Evolutionary conservation across 371 early-diverging fungal species (phyloP), one percentile per base, ranked within the genome.

Genomic region (Mucor ambiguus): DNA sequence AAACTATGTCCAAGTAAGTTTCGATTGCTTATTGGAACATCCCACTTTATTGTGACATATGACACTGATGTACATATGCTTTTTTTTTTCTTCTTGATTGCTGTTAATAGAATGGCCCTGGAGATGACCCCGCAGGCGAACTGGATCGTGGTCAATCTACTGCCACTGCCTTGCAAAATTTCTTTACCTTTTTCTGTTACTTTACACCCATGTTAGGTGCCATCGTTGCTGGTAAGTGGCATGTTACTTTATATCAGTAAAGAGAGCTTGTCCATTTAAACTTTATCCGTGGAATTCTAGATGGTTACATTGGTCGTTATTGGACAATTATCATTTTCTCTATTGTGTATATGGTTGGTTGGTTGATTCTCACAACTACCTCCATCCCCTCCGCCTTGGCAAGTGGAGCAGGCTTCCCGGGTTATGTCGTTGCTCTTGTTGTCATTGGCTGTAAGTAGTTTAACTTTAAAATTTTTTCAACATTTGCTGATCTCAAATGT

Each of bases 191-290:
- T 74, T 82, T 90, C 67, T 88, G 89, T 52, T 95, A 92, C 70
- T 76, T 90, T 55, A 92, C 90, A 6, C 82, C 93, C 32, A 77
- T 93, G 48, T 67, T 94, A 4, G 93, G 94, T 63, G 95, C 93
- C 37, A 62, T 90, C 48, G 75, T 94, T 30, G 90, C 94, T 16
- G 95, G 93, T 82, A 83, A 85, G 71, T 44, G n/a, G 44, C 20
- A 20, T 44, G 14, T 37, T 37, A 14, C 37, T 14, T 11, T 30
- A 11, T 35, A 35, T 10, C 1, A 14, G 37, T 14, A 37, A 35
- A 30, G 14, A 14, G 16, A 14, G 14, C 14, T 14, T 46, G 46
- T 4, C 22, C 2, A n/a, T 0, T 46, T 22, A 46, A 46, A 8
- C 26, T 49, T 49, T 49, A 24, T 49, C 49, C 49, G 49, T 49